Percentiles rank a stretch among this genome's conserved stretches.
Evolutionary conservation across 139 green algal species (phyloP).

Genomic region (Chlamydomonas schloesseri): DNA sequence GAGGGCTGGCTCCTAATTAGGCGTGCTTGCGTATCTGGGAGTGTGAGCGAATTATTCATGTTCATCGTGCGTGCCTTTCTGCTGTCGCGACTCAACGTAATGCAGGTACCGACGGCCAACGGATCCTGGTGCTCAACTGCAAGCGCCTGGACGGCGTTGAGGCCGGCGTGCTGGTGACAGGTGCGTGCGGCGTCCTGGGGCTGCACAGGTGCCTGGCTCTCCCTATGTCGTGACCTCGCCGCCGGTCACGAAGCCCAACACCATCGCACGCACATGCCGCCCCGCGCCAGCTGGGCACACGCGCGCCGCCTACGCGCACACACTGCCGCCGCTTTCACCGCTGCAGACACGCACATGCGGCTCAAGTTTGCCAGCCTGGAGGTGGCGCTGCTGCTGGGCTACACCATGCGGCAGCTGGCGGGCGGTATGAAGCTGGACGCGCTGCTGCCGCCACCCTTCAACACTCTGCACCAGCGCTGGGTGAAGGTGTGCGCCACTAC

Average conservation of each 20-base stretch:
- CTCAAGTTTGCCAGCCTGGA: slow-evolving; percentile 46
- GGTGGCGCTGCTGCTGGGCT: slow-evolving; percentile 44
- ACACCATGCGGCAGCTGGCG: slow-evolving; percentile 21
- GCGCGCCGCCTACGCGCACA: too few relatives aligned
- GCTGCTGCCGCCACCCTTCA: slow-evolving; percentile 58
- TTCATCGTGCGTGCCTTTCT: too few relatives aligned
- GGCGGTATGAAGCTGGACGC: slow-evolving; percentile 24
- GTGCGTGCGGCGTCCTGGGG: too few relatives aligned
- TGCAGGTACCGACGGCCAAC: slow-evolving; percentile 38
- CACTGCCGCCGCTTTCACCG: too few relatives aligned
- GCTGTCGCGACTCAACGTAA: neutral
- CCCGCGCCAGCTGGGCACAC: too few relatives aligned
- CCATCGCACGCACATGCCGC: too few relatives aligned
- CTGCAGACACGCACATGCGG: slow-evolving; percentile 26
- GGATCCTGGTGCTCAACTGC: slow-evolving; percentile 39
- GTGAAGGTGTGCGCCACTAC: slow-evolving; percentile 43
- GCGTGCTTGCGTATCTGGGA: too few relatives aligned
- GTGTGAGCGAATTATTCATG: too few relatives aligned
- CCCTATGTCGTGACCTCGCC: too few relatives aligned
- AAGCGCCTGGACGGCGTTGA: neutral
- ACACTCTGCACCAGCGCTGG: slow-evolving; percentile 54
- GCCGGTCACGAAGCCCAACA: too few relatives aligned
- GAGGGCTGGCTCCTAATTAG: too few relatives aligned
- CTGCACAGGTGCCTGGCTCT: too few relatives aligned
- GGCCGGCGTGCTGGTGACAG: slow-evolving; percentile 37